Evolutionary conservation across 805 yeast genomes (phyloP).

Genomic region (Candida coquimbonensis): DNA sequence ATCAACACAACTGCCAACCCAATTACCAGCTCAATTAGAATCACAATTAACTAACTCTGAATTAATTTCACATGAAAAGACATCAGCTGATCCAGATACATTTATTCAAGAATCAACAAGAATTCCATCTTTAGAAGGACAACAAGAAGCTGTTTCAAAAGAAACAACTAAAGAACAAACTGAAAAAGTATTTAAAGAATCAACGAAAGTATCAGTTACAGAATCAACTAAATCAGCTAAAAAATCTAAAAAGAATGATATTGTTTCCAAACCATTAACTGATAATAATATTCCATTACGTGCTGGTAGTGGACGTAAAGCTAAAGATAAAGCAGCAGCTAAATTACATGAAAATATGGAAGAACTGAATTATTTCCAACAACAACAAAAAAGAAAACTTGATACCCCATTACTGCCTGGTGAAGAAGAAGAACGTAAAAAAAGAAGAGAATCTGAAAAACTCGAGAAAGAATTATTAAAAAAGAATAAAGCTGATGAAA

Average conservation of each 20-base stretch:
- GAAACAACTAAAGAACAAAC: not conserved
- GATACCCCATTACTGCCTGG: constrained; percentile 32
- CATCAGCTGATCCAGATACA: not conserved
- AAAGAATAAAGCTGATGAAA: constrained; percentile 10
- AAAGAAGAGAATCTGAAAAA: constrained; percentile 23
- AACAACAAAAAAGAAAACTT: constrained; percentile 38
- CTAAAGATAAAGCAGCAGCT: constrained; percentile 58
- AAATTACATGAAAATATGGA: constrained; percentile 64
- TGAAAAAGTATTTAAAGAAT: not conserved
- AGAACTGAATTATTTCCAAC: constrained; percentile 57
- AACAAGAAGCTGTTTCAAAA: no score
- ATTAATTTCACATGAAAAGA: not conserved
- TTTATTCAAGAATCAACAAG: not conserved
- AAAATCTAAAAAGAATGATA: not conserved
- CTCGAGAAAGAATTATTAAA: constrained; percentile 15
- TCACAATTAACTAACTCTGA: no score
- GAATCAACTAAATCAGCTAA: constrained; percentile 2
- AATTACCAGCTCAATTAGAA: not conserved
- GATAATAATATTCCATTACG: constrained; percentile 7
- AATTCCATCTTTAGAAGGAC: constrained; percentile 9
- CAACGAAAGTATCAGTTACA: no score
- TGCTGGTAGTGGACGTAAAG: constrained; percentile 38
- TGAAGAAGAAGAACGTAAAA: constrained; percentile 29
- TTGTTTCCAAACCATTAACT: constrained; percentile 3
- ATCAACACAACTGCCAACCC: not conserved